Evolutionary conservation across 2,329 filamentous ascomycete genomes (phyloP).

Genomic region (Pseudopyricularia cyperi): DNA sequence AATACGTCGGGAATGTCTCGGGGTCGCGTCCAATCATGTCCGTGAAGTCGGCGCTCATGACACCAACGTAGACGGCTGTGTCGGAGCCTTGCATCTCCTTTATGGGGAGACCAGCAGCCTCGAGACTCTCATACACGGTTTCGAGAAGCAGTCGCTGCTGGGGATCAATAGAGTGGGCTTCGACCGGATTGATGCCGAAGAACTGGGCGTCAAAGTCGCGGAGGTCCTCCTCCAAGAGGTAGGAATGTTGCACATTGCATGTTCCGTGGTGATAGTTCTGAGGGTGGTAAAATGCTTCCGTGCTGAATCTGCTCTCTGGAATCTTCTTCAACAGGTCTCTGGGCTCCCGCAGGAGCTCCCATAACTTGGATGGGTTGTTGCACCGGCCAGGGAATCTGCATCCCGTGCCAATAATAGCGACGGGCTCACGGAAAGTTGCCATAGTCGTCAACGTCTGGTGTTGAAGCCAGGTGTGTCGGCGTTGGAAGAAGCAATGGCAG

Average conservation of each 20-base stretch:
- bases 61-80: constrained; percentile 34
- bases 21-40: constrained; percentile 9
- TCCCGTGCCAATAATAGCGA: constrained; percentile 18
- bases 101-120: constrained; percentile 36
- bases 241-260: constrained; percentile 13
- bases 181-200: constrained; percentile 19
- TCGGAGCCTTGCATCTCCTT: constrained; percentile 29
- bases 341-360: constrained; percentile 13
- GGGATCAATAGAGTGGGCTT: constrained; percentile 27
- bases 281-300: constrained; percentile 17
- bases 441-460: not conserved
- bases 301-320: constrained; percentile 17
- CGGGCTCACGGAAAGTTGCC: constrained; percentile 5
- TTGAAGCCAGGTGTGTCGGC: not conserved
- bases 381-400: constrained; percentile 16
- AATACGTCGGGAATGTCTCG: constrained; percentile 10
- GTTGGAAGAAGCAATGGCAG: not conserved
- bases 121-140: constrained; percentile 38
- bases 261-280: constrained; percentile 14
- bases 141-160: constrained; percentile 38
- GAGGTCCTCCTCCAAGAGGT: not conserved
- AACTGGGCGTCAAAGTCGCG: constrained; percentile 18
- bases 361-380: constrained; percentile 15
- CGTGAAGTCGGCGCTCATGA: constrained; percentile 16
- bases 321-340: constrained; percentile 14